Evolutionary conservation across 345 rosid species (phyloP).

Genomic region (Moricandia arvensis): DNA sequence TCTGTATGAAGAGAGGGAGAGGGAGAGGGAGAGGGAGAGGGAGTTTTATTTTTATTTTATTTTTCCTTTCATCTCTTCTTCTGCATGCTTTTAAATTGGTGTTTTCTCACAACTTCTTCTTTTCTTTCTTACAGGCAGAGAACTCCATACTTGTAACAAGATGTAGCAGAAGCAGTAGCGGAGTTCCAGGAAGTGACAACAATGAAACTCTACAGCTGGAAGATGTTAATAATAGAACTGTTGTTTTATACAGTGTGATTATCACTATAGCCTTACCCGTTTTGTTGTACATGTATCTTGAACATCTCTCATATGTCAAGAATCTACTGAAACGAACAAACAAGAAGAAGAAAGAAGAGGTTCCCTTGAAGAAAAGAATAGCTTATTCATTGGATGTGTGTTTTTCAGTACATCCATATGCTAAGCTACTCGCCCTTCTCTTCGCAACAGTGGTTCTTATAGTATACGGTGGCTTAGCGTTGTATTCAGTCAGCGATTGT

Average conservation of each 20-base stretch:
- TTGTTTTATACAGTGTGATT: constrained; percentile 59
- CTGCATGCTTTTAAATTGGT: neutral
- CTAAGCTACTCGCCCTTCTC: constrained; percentile 89
- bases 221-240: constrained; percentile 53
- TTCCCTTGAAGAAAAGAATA: constrained; percentile 81
- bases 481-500: constrained; percentile 79
- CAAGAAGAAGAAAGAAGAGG: constrained; percentile 60
- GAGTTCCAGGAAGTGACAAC: constrained; percentile 31
- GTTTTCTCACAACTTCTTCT: neutral
- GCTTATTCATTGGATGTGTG: constrained; percentile 88
- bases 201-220: constrained; percentile 36
- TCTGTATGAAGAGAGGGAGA: neutral
- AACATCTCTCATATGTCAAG: constrained; percentile 61
- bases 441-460: constrained; percentile 79
- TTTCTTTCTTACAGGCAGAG: constrained; percentile 65
- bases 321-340: constrained; percentile 46
- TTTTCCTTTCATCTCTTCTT: neutral
- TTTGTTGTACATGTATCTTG: constrained; percentile 67
- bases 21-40: neutral
- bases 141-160: constrained; percentile 44
- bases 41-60: neutral
- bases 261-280: constrained; percentile 60
- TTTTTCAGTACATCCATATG: constrained; percentile 84
- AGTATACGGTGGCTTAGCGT: constrained; percentile 77
- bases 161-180: constrained; percentile 37